phyloP scores from a whole-genome alignment of 2,329 filamentous ascomycete genomes.

The Pseudopyricularia javanii region DNA sequence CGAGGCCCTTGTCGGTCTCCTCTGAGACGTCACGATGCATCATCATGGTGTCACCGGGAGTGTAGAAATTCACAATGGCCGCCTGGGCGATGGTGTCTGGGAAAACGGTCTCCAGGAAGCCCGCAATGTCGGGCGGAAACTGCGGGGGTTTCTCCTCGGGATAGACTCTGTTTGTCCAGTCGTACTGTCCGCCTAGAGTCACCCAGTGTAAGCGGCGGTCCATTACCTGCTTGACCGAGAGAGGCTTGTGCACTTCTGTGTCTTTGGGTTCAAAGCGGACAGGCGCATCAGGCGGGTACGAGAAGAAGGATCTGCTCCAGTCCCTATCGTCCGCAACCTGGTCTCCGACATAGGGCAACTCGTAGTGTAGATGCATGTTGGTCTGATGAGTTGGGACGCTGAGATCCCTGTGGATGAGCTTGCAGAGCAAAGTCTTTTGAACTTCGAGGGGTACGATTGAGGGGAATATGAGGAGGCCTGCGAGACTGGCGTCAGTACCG shows the following conservation, averaged over 20 bases:
- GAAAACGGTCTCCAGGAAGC: constrained; percentile 58
- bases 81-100: constrained; percentile 70
- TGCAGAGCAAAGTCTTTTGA: constrained; percentile 59
- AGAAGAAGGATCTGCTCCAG: constrained; percentile 1
- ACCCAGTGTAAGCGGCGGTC: constrained; percentile 82
- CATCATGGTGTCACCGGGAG: constrained; percentile 79
- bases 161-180: constrained; percentile 84
- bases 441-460: constrained; percentile 56
- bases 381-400: constrained; percentile 64
- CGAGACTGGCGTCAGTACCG: constrained; percentile 1
- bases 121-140: constrained; percentile 64
- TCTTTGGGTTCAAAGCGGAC: constrained; percentile 57
- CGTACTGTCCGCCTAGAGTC: constrained; percentile 88
- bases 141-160: constrained; percentile 52
- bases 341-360: constrained; percentile 17
- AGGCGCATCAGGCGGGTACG: constrained; percentile 18
- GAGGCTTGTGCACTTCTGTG: constrained; percentile 58
- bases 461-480: constrained; percentile 72
- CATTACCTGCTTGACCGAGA: constrained; percentile 59
- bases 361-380: constrained; percentile 47
- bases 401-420: constrained; percentile 55
- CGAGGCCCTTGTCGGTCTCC: constrained; percentile 61
- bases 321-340: background rate
- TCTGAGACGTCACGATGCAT: constrained; percentile 93
- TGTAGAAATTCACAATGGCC: constrained; percentile 90